Base-by-base conservation (phyloP, 2,329 filamentous ascomycete species). In the Eutypella sp. region DNA sequence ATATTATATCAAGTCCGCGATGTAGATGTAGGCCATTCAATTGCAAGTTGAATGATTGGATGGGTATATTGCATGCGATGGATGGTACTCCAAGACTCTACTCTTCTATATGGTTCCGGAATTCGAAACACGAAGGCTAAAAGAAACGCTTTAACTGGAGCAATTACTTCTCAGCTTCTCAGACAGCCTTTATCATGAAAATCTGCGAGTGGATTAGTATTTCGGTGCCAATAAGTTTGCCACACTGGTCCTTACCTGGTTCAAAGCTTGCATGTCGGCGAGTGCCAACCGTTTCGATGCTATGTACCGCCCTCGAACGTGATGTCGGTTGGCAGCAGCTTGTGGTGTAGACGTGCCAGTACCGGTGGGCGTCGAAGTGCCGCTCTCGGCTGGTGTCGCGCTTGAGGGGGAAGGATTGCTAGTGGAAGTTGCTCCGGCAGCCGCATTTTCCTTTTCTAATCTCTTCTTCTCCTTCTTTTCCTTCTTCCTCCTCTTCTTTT, bases 221-320 rank as follows among this genome's bases (percentile, higher is more conserved):
- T 8, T 41, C 45, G 4, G 22, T 29, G 11, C 29, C 15, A 20
- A 13, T 2, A 41, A 16, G 2, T 22, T 6, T 15, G 31, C 36
- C 8, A 13, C 3, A 20, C 24, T 33, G 3, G 16, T 15, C 6
- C 72, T 65, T 70, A 91, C 87, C 82, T 96, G 90, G 64, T 91
- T 92, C 60, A 97, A 68, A 13, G 90, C 88, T 60, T 85, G 82
- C 41, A 84, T 78, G 65, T 96, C 87, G 71, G 89, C 78, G 47
- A 90, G 79, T 2, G 91, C 90, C 71, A 85, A 81, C 58, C 82
- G 84, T 73, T 97, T 97, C 57, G 93, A 88, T 46, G 85, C 85
- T 59, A 97, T 96, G 66, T 91, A 89, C 49, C 89, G 78, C 55
- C 87, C 82, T 52, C 92, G 76, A 40, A 91, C 81, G 45, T 86